phyloP scores from a whole-genome alignment of 2,329 filamentous ascomycete species.

The Colletotrichum trifolii region DNA sequence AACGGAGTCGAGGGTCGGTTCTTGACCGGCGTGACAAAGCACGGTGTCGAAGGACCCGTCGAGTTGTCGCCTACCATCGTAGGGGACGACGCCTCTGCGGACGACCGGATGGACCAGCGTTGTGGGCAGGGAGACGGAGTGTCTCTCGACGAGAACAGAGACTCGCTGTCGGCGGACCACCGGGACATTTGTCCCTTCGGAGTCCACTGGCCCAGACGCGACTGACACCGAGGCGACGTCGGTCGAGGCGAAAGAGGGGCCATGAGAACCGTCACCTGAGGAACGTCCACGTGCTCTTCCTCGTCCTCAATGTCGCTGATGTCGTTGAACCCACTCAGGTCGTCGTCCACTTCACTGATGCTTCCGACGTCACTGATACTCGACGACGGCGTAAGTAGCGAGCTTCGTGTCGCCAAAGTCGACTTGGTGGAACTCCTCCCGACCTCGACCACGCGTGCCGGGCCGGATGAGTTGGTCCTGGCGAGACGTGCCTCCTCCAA shows the following conservation, averaged over 20 bases:
- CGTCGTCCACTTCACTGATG: conserved; percentile 3
- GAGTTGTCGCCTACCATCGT: conserved; percentile 30
- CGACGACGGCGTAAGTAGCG: neutral
- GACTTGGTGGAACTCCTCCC: conserved; percentile 32
- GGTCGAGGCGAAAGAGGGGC: conserved; percentile 19
- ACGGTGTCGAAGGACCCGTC: conserved; percentile 7
- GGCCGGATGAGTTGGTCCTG: conserved; percentile 29
- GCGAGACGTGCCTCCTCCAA: conserved; percentile 32
- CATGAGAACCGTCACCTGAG: neutral
- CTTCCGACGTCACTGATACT: conserved; percentile 4
- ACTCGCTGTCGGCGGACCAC: conserved; percentile 35
- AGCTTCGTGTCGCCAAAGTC: conserved; percentile 14
- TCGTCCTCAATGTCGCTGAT: neutral
- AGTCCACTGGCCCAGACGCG: conserved; percentile 5
- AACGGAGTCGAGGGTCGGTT: conserved; percentile 28
- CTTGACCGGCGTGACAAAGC: conserved; percentile 22
- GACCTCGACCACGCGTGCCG: conserved; percentile 30
- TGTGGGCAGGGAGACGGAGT: conserved; percentile 25
- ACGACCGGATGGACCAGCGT: conserved; percentile 25
- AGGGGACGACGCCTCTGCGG: conserved; percentile 24
- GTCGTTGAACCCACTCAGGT: conserved; percentile 3
- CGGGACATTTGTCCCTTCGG: conserved; percentile 28
- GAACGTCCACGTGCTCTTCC: conserved; percentile 2
- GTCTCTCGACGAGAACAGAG: conserved; percentile 30
- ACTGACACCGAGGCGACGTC: conserved; percentile 17